Evolutionary conservation across 306 rosid genomes (phyloP).

Genomic region (Argentina anserina): DNA sequence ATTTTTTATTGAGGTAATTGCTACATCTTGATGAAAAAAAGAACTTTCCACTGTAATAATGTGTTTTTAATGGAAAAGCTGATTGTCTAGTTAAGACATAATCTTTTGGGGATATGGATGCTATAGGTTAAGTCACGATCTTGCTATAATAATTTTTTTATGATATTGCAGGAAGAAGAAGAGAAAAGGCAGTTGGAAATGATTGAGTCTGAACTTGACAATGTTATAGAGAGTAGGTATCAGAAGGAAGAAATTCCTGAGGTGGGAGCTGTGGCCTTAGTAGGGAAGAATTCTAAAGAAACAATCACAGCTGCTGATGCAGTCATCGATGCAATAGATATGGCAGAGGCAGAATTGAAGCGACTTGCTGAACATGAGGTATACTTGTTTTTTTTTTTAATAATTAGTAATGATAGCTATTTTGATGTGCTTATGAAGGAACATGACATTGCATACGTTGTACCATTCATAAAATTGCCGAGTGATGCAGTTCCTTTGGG

Average conservation of each 20-base stretch:
- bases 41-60: not conserved
- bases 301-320: slow-evolving; percentile 84
- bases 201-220: slow-evolving; percentile 70
- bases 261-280: slow-evolving; percentile 89
- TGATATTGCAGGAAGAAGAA: slow-evolving; percentile 84
- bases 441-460: not conserved
- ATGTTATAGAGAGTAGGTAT: slow-evolving; percentile 61
- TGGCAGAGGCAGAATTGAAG: slow-evolving; percentile 65
- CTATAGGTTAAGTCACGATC: not conserved
- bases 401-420: not conserved
- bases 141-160: slow-evolving; percentile 19
- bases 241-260: slow-evolving; percentile 84
- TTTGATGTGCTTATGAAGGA: not conserved
- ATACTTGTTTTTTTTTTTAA: not conserved
- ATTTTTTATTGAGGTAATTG: slow-evolving; percentile 83
- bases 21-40: slow-evolving; percentile 15
- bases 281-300: slow-evolving; percentile 84
- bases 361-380: slow-evolving; percentile 74
- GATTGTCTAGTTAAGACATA: not conserved
- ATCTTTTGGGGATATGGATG: not conserved
- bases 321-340: slow-evolving; percentile 76
- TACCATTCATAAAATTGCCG: not conserved
- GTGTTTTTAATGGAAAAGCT: not conserved
- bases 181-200: slow-evolving; percentile 77
- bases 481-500: too few species aligned